Percentiles rank a stretch among this genome's conserved stretches.
Evolutionary conservation across 2,329 filamentous ascomycete genomes (phyloP).

Genomic region (Aspergillus sp.): DNA sequence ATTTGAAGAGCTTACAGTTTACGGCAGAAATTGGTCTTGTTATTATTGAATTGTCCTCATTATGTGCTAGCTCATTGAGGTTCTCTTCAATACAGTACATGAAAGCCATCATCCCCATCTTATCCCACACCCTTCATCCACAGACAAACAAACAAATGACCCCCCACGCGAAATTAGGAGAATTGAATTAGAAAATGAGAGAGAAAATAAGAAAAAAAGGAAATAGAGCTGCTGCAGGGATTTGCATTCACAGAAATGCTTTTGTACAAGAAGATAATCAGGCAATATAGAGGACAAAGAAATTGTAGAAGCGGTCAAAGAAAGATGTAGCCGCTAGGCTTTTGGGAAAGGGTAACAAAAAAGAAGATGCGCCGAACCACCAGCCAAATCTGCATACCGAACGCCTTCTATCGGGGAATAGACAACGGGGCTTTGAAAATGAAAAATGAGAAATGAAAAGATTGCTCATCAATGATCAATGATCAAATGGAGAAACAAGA

Average conservation of each 20-base stretch:
- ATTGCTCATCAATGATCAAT: slow-evolving; percentile 16
- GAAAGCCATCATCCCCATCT: slow-evolving; percentile 10
- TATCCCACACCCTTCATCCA: slow-evolving; percentile 3
- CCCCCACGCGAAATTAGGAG: neutral
- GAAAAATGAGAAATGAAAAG: slow-evolving; percentile 22
- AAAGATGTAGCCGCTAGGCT: slow-evolving; percentile 5
- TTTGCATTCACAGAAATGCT: slow-evolving; percentile 17
- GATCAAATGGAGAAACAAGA: slow-evolving; percentile 17
- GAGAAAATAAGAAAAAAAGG: slow-evolving; percentile 5
- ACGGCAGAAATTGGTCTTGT: neutral
- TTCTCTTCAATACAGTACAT: slow-evolving; percentile 23
- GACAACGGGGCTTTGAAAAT: slow-evolving; percentile 17
- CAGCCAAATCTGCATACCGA: slow-evolving; percentile 28
- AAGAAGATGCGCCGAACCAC: slow-evolving; percentile 25
- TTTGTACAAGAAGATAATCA: slow-evolving; percentile 26
- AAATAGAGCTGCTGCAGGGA: neutral
- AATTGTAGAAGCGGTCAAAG: slow-evolving; percentile 5
- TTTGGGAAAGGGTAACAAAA: slow-evolving; percentile 8
- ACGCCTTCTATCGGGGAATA: slow-evolving; percentile 39
- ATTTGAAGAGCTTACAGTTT: neutral
- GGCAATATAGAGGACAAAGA: slow-evolving; percentile 5
- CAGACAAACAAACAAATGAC: slow-evolving; percentile 12
- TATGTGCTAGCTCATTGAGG: slow-evolving; percentile 19
- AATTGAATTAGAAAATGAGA: slow-evolving; percentile 3
- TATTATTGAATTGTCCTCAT: slow-evolving; percentile 11